phyloP scores from a whole-genome alignment of 768 basidiomycete genomes.

The Russula abietina region DNA sequence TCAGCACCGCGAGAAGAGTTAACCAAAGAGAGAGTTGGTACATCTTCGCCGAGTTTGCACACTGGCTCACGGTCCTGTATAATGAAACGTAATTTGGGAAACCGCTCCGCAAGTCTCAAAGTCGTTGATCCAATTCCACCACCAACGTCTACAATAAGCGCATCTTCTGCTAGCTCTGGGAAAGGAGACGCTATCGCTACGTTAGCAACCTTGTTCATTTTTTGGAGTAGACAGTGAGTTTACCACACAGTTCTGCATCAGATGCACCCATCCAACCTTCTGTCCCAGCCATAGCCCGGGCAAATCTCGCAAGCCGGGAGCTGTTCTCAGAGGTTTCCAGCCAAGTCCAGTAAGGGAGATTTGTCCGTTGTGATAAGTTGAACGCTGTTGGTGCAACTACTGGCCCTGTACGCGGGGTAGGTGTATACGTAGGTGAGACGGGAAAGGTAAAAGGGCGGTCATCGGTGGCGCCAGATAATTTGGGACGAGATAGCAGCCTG shows the following conservation, averaged over 20 bases:
- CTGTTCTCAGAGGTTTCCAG: slow-evolving; percentile 51
- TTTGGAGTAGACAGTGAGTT: background rate
- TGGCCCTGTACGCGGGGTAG: slow-evolving; percentile 31
- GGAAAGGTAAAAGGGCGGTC: slow-evolving; percentile 5
- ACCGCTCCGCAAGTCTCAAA: slow-evolving; percentile 39
- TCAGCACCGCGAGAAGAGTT: background rate
- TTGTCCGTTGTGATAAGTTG: slow-evolving; percentile 59
- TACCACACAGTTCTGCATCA: slow-evolving; percentile 30
- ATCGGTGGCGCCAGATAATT: slow-evolving; percentile 12
- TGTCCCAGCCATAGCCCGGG: slow-evolving; percentile 70
- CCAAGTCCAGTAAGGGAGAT: slow-evolving; percentile 59
- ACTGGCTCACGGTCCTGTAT: slow-evolving; percentile 57
- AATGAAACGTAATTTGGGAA: slow-evolving; percentile 43
- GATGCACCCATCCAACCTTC: slow-evolving; percentile 60
- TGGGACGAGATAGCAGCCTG: slow-evolving; percentile 22
- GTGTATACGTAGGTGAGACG: slow-evolving; percentile 1
- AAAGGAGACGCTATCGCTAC: slow-evolving; percentile 50
- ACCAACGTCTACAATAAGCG: slow-evolving; percentile 60
- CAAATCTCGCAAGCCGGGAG: slow-evolving; percentile 56
- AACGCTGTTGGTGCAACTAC: slow-evolving; percentile 48
- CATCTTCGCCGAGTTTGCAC: slow-evolving; percentile 41
- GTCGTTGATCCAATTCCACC: slow-evolving; percentile 58
- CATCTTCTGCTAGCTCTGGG: slow-evolving; percentile 42
- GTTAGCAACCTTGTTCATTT: slow-evolving; percentile 9
- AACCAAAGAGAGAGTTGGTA: slow-evolving; percentile 17